These are phyloP conservation scores for Naumovozyma baii DNA, from an alignment of 805 yeast genomes.

Conservation along the genomic window DNA sequence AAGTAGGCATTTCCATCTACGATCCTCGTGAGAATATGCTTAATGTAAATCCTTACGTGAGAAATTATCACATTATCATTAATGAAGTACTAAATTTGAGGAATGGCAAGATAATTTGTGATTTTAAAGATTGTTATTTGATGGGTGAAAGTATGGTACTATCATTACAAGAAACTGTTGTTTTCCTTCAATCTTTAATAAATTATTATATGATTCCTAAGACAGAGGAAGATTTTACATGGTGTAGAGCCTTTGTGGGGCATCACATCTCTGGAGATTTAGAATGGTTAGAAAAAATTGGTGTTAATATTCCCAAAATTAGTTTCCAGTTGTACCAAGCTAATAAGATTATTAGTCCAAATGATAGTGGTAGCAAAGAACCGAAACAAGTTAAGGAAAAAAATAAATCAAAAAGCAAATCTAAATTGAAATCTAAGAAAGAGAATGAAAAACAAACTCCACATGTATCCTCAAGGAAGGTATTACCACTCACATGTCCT, in stretches of 20 bases:
- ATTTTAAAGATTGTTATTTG: constrained; percentile 41
- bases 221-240: constrained; percentile 18
- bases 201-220: constrained; percentile 34
- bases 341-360: background rate
- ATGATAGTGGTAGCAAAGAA: background rate
- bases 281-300: constrained; percentile 39
- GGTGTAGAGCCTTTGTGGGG: constrained; percentile 41
- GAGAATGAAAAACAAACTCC: background rate
- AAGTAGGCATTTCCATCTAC: constrained; percentile 46
- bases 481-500: constrained; percentile 1
- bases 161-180: constrained; percentile 29
- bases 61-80: constrained; percentile 36
- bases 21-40: constrained; percentile 40
- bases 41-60: constrained; percentile 33
- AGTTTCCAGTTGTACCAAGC: background rate
- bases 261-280: constrained; percentile 50
- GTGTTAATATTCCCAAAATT: constrained; percentile 34
- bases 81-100: constrained; percentile 32
- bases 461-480: background rate
- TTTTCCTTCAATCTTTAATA: constrained; percentile 35
- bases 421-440: background rate
- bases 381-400: background rate
- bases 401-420: background rate
- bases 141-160: constrained; percentile 40
- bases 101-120: constrained; percentile 48